Base-by-base conservation (phyloP, 2,329 filamentous ascomycete genomes). In the Aspergillus eucalypticola region DNA sequence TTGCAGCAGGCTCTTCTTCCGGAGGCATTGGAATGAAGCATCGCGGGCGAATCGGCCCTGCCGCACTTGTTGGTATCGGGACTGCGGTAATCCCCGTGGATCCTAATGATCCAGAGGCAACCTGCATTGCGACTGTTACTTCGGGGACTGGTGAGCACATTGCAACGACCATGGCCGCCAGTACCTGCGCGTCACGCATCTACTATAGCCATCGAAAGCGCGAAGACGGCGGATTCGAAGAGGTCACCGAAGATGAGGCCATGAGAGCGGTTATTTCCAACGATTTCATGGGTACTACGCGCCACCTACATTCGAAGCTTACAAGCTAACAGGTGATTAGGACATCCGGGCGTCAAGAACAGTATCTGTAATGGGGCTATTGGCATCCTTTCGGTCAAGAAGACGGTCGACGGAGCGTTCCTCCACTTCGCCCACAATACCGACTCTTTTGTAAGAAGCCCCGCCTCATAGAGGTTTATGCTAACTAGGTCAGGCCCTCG, bases 11-110 rank as follows among this genome's bases (percentile, higher is more conserved):
- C 15, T 96, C 95, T 1, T 99, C 95, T 2, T 99, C 96, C 15
- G 95, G 95, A 5, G 95, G 95, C 1, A 99, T 99, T 73, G 94
- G 95, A 27, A 97, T 99, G 94, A 99, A 99, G 74, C 93, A 96
- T 75, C 87, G 88, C 61, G 96, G 95, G 5, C 89, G 95, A 38
- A 85, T 96, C 64, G 96, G 95, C 0, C 95, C 95, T 32, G 96
- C 95, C 35, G 95, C 95, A 19, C 83, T 99, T 15, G 91, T 98
- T 13, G 94, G 95, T 7, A 87, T 98, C 56, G 95, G 95, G 58
- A 94, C 92, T 19, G 90, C 91, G 38, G 89, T 99, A 27, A 85
- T 97, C n/a, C 94, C 94, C 1, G 81, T 83, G 25, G 87, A 92
- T 63, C 80, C 85, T 2, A 83, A 86, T 29, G 93, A 97, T 70